Percentiles rank a stretch among this genome's conserved stretches.
These are phyloP conservation scores for Globisporangium abappressorium DNA, from an alignment of 352 stramenopile species.

Conservation along the genomic window DNA sequence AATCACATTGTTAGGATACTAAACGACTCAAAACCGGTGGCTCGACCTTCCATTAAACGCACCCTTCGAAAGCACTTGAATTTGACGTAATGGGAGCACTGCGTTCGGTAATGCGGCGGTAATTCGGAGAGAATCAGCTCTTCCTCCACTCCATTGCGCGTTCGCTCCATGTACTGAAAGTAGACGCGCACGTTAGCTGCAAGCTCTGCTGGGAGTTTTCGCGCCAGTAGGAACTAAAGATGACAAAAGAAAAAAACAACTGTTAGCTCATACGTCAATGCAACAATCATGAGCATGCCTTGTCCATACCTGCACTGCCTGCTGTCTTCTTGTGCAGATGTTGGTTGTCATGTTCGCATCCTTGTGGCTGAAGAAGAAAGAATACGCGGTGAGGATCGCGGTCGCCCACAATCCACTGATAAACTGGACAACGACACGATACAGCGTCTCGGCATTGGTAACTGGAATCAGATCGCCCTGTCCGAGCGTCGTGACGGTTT, in stretches of 20 bases:
- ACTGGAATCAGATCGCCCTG: constrained; percentile 66
- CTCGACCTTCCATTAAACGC: neutral
- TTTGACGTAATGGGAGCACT: constrained; percentile 51
- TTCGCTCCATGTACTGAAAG: constrained; percentile 76
- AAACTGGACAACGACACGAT: constrained; percentile 63
- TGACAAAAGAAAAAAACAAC: neutral
- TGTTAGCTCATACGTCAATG: neutral
- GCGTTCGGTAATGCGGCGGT: constrained; percentile 44
- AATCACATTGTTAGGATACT: neutral
- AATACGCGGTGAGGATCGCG: constrained; percentile 63
- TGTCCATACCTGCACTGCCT: constrained; percentile 36
- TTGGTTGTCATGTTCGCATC: constrained; percentile 57
- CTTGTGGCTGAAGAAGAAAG: constrained; percentile 70
- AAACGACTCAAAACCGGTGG: neutral
- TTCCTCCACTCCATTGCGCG: constrained; percentile 53
- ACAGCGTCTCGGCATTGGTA: constrained; percentile 49
- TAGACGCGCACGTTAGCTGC: constrained; percentile 40
- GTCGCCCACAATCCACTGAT: constrained; percentile 64
- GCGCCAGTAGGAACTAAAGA: constrained; percentile 37
- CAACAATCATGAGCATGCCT: neutral
- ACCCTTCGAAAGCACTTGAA: constrained; percentile 42
- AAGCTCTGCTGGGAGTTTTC: constrained; percentile 34
- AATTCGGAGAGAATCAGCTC: constrained; percentile 42
- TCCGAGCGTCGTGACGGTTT: constrained; percentile 66
- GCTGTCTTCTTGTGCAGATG: constrained; percentile 58